Conservation (phyloP, 2,329 filamentous ascomycete species). For the Camptophora hylomeconis region DNA sequence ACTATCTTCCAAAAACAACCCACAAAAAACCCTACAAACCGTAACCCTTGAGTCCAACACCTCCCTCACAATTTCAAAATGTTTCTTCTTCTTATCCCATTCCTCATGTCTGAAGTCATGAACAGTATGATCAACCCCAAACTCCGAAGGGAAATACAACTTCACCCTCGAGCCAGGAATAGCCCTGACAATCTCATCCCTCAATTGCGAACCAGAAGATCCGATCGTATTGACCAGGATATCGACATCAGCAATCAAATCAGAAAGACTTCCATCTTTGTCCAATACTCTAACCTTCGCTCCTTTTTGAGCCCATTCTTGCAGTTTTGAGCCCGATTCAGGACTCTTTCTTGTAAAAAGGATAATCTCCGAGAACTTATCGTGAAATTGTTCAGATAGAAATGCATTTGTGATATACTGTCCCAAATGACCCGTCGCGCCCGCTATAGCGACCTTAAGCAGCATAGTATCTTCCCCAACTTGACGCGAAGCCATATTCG, state of each 20-base stretch:
- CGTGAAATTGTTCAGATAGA: conserved; percentile 13
- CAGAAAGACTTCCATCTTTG: conserved; percentile 15
- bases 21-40: conserved; percentile 21
- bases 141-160: conserved; percentile 26
- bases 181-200: conserved; percentile 18
- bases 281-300: conserved; percentile 10
- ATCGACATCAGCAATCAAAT: conserved; percentile 20
- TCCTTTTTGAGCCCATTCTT: conserved; percentile 2
- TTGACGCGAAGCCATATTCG: no score
- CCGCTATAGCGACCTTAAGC: conserved; percentile 20
- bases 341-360: conserved; percentile 15
- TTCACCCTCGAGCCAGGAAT: conserved; percentile 18
- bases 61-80: conserved; percentile 16
- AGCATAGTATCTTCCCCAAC: no score
- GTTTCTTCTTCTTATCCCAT: conserved; percentile 23
- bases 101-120: conserved; percentile 24
- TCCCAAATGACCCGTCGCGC: conserved; percentile 19
- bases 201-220: conserved; percentile 19
- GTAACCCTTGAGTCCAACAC: conserved; percentile 11
- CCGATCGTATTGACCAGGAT: conserved; percentile 23
- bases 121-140: conserved; percentile 26
- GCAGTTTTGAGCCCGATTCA: neutral
- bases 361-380: conserved; percentile 17
- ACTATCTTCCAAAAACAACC: conserved; percentile 23
- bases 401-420: conserved; percentile 17